Evolutionary conservation across 495 filamentous ascomycete genomes (phyloP).

Genomic region (Podospora didyma): DNA sequence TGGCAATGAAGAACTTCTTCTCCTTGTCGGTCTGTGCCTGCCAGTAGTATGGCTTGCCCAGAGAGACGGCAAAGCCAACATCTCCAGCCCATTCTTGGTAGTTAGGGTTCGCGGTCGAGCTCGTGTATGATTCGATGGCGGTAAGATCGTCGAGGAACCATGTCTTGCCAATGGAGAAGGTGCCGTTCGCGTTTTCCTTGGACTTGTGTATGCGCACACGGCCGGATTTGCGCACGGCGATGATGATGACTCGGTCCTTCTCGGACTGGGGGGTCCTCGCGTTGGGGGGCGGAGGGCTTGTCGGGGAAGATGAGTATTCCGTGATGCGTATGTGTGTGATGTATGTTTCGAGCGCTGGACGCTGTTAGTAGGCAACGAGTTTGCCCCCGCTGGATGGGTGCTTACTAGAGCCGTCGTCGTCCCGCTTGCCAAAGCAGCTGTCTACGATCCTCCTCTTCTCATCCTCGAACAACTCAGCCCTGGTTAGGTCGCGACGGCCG

Average conservation of each 20-base stretch:
- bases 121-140: conserved; percentile 71
- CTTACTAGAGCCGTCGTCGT: conserved; percentile 76
- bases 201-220: conserved; percentile 95
- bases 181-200: conserved; percentile 86
- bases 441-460: conserved; percentile 90
- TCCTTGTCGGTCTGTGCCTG: conserved; percentile 86
- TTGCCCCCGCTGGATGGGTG: conserved; percentile 16
- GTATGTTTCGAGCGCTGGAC: conserved; percentile 82
- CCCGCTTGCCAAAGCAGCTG: conserved; percentile 86
- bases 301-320: conserved; percentile 82
- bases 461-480: conserved; percentile 90
- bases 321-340: conserved; percentile 91
- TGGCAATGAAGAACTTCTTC: conserved; percentile 96
- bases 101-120: conserved; percentile 57
- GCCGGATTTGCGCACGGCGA: conserved; percentile 87
- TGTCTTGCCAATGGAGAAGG: conserved; percentile 96
- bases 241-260: conserved; percentile 85
- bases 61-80: conserved; percentile 80
- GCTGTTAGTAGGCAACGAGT: not conserved
- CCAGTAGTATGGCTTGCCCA: conserved; percentile 97
- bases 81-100: conserved; percentile 73
- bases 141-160: conserved; percentile 90
- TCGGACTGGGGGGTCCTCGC: conserved; percentile 63
- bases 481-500: conserved; percentile 48
- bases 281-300: conserved; percentile 74